Evolutionary conservation across 2,329 filamentous ascomycete species (phyloP), one percentile per base, ranked within the genome.

Genomic region (Neurospora sp.): DNA sequence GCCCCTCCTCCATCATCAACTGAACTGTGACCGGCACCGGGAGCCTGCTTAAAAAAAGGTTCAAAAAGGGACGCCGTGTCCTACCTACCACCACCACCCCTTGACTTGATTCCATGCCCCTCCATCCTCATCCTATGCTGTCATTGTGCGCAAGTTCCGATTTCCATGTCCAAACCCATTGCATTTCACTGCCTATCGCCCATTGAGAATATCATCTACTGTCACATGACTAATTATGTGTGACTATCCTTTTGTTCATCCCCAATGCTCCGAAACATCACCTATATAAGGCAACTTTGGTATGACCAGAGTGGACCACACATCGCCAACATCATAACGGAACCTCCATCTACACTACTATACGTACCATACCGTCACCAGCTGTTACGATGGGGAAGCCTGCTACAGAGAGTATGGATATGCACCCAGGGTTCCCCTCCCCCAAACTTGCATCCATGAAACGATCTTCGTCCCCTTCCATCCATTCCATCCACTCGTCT

Each of bases 91-190:
- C 46, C 28, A 33, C 19, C 19, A 23, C 11, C 11, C 15, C 7
- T 15, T 33, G 23, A 28, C 15, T 58, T 23, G 52, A 33, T 52
- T 68, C 43, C 33, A 38, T 68, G 67, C 67, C 67, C 67, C 67
- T 68, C 67, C 42, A 52, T 68, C 67, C 42, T 36, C 28, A 68
- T 68, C 67, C 42, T 36, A 68, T 68, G 42, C 67, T 68, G 67
- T 62, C 42, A 68, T 68, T 68, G 67, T 38, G 15, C 42, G 67
- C 42, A 68, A 68, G 42, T 38, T n/a, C 42, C 42, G 28, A 68
- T 58, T 58, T 52, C 19, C 5, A 46, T 46, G 43, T 68, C 33
- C 43, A 38, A 58, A 68, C 62, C 10, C n/a, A 19, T 58, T 68
- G 40, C 23, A 33, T 17, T 58, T 58, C 13, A 58, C 52, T 58